Percentiles rank a stretch among this genome's conserved stretches.
These are phyloP conservation scores for Esteya vermicola DNA, from an alignment of 2,329 filamentous ascomycete species.

Conservation along the genomic window DNA sequence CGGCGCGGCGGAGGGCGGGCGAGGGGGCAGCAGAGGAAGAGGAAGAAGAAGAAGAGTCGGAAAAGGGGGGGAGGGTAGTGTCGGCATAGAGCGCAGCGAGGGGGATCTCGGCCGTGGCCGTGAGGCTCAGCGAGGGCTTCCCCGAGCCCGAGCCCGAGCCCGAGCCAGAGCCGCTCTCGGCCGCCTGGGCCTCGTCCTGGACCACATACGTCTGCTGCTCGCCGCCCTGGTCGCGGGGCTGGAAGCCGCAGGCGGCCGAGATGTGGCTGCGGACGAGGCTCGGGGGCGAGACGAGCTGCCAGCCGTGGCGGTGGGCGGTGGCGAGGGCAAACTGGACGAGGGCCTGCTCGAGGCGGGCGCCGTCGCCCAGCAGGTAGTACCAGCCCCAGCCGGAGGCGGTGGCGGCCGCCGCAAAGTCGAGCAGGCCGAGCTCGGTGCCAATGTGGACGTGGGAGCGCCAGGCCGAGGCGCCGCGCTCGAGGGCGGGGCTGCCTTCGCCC, in stretches of 20 bases:
- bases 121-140: constrained; percentile 48
- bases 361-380: constrained; percentile 92
- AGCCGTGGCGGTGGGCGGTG: constrained; percentile 59
- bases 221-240: constrained; percentile 76
- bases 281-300: constrained; percentile 70
- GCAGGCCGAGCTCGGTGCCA: constrained; percentile 69
- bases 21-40: constrained; percentile 51
- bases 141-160: constrained; percentile 38
- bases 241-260: constrained; percentile 82
- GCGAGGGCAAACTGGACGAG: constrained; percentile 74
- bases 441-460: constrained; percentile 76
- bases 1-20: constrained; percentile 66
- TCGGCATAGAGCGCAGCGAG: constrained; percentile 82
- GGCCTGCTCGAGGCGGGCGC: constrained; percentile 86
- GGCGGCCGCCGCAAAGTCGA: constrained; percentile 75
- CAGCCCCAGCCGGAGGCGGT: constrained; percentile 90
- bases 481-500: constrained; percentile 35
- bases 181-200: constrained; percentile 37
- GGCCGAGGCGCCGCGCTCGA: constrained; percentile 9
- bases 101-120: constrained; percentile 88
- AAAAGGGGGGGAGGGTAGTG: constrained; percentile 34
- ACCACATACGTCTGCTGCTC: constrained; percentile 87
- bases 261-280: constrained; percentile 88
- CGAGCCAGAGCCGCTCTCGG: constrained; percentile 33
- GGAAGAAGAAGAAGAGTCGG: constrained; percentile 31